Percentiles rank a stretch among this genome's conserved stretches.
phyloP scores from a whole-genome alignment of 164 flowering plant species.

The Piper betle region DNA sequence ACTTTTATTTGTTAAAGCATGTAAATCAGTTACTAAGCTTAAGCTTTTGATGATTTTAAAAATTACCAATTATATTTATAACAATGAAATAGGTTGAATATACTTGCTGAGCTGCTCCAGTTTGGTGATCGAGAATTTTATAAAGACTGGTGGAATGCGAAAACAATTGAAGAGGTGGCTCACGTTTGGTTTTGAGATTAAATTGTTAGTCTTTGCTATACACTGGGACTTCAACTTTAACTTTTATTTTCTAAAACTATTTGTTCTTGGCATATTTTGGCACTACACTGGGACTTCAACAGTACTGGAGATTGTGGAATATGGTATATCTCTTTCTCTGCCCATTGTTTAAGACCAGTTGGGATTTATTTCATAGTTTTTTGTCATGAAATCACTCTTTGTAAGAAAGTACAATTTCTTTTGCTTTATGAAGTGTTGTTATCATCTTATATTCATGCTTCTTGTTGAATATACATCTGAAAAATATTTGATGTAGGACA shows the following conservation, averaged over 20 bases:
- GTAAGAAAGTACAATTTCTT: too few species aligned
- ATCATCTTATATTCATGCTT: too few species aligned
- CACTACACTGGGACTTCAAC: constrained; percentile 18
- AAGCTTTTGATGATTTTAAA: not conserved
- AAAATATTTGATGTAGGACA: too few species aligned
- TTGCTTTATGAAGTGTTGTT: too few species aligned
- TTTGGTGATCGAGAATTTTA: constrained; percentile 99
- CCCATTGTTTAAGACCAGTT: not conserved
- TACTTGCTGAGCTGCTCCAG: constrained; percentile 84
- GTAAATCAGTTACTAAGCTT: not conserved
- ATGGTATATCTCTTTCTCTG: constrained; percentile 49
- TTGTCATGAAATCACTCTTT: too few species aligned
- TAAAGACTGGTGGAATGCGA: constrained; percentile 99
- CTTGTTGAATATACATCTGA: too few species aligned
- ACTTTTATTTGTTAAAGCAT: not conserved
- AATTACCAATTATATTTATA: not conserved
- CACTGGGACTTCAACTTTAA: too few species aligned
- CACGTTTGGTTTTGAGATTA: constrained; percentile 1
- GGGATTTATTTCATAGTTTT: not conserved
- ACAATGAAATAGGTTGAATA: constrained; percentile 59
- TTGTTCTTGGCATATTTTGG: not conserved
- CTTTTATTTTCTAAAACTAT: too few species aligned
- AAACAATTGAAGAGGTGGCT: constrained; percentile 80
- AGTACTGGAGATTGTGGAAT: constrained; percentile 99
- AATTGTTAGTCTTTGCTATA: not conserved